Evolutionary conservation across 768 basidiomycete genomes (phyloP).

Genomic region (Russula emetica): DNA sequence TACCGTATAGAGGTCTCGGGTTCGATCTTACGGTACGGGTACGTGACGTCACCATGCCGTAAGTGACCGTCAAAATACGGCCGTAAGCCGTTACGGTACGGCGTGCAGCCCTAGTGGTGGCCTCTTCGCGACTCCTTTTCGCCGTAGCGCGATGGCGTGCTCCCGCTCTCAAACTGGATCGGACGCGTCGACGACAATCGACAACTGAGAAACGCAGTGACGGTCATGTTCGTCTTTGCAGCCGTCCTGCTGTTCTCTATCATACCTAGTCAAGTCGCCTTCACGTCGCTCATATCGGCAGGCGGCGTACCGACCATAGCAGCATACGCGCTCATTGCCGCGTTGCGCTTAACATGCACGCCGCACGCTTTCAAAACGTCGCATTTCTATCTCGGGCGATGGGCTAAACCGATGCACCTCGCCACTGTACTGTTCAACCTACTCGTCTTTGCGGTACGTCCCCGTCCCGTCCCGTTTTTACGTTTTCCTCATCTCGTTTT

Average conservation of each 20-base stretch:
- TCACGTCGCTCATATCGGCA: constrained; percentile 85
- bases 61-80: no score
- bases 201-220: constrained; percentile 81
- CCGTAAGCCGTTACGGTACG: no score
- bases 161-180: constrained; percentile 82
- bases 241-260: constrained; percentile 76
- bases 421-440: constrained; percentile 67
- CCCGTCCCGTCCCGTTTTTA: background rate
- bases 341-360: constrained; percentile 74
- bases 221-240: constrained; percentile 79
- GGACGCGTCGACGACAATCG: constrained; percentile 63
- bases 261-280: constrained; percentile 85
- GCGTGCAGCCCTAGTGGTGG: no score
- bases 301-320: constrained; percentile 84
- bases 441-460: constrained; percentile 65
- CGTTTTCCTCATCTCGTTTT: background rate
- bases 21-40: no score
- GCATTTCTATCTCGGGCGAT: constrained; percentile 65
- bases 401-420: constrained; percentile 63
- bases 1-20: no score
- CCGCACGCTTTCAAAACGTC: constrained; percentile 69
- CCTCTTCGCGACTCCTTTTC: constrained; percentile 83
- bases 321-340: constrained; percentile 77
- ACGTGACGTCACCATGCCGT: no score
- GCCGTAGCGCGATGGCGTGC: constrained; percentile 90